A percentile compares a stretch with the other conserved stretches of the same genome.
Conservation (phyloP, 148 eudicot species). For the Rhododendron ovatum region DNA sequence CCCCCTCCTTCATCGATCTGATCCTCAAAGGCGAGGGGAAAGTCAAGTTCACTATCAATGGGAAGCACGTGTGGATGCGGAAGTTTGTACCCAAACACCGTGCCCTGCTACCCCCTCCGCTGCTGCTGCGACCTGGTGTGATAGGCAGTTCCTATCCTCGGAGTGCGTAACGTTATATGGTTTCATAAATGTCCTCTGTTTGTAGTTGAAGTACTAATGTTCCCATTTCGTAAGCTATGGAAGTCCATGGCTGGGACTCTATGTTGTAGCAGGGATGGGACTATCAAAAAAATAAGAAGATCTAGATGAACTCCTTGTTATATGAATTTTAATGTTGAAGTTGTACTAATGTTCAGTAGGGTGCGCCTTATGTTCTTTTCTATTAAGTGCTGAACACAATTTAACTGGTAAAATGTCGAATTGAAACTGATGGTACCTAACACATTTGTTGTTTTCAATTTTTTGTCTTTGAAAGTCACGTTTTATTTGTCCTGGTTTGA, state of each 20-base stretch:
- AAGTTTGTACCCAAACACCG: conserved; percentile 29
- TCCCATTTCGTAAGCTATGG: neutral
- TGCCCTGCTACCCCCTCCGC: neutral
- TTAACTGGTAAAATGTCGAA: neutral
- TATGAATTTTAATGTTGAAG: neutral
- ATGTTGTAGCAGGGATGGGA: neutral
- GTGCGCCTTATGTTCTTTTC: neutral
- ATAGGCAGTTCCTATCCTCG: neutral
- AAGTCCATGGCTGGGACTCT: neutral
- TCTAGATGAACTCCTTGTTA: neutral
- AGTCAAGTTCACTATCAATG: conserved; percentile 43
- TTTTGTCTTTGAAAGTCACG: neutral
- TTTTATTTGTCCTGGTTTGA: neutral
- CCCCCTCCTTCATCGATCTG: conserved; percentile 14
- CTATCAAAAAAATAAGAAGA: neutral
- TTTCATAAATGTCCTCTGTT: neutral
- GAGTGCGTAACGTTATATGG: neutral
- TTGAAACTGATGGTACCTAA: neutral
- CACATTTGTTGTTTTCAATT: neutral
- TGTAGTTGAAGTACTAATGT: neutral
- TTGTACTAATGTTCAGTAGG: neutral
- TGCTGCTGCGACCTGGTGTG: neutral
- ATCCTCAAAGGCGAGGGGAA: conserved; percentile 26
- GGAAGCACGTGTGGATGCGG: conserved; percentile 52
- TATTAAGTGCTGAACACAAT: neutral